Percentiles rank a stretch among this genome's conserved stretches.
Conservation (phyloP, 805 yeast genomes). For the Yarrowia divulgata region DNA sequence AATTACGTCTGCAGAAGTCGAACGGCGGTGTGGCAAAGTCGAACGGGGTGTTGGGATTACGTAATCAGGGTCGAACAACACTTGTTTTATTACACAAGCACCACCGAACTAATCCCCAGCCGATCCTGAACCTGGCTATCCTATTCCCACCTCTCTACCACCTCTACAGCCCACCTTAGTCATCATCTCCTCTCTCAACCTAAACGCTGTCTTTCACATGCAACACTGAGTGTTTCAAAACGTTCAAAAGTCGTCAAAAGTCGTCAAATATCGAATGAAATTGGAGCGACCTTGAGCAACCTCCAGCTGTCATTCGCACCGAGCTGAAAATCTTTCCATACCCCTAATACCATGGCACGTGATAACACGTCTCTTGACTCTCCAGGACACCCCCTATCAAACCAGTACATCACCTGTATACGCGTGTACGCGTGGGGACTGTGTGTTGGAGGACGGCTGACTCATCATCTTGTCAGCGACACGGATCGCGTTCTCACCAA, state of each 20-base stretch:
- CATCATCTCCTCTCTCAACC: not conserved
- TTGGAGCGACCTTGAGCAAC: no score
- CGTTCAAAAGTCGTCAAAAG: no score
- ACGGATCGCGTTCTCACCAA: conserved; percentile 23
- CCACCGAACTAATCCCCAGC: no score
- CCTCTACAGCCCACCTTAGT: no score
- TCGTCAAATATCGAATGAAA: no score
- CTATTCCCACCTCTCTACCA: no score
- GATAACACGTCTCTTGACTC: not conserved
- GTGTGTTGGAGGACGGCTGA: conserved; percentile 34
- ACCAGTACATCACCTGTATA: conserved; percentile 17
- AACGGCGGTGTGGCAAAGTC: not conserved
- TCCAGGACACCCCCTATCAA: conserved; percentile 2
- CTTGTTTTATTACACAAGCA: no score
- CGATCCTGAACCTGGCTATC: no score
- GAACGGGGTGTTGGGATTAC: not conserved
- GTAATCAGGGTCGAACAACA: not conserved
- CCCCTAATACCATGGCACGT: not conserved
- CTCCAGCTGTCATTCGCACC: no score
- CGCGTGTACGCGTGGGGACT: conserved; percentile 35
- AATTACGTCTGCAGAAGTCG: not conserved
- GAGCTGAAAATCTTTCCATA: no score
- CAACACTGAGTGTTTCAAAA: not conserved
- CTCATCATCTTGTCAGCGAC: conserved; percentile 34
- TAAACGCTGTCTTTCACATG: conserved; percentile 9